Evolutionary conservation across 164 flowering plant species (phyloP).

Genomic region (Dillenia suffruticosa): DNA sequence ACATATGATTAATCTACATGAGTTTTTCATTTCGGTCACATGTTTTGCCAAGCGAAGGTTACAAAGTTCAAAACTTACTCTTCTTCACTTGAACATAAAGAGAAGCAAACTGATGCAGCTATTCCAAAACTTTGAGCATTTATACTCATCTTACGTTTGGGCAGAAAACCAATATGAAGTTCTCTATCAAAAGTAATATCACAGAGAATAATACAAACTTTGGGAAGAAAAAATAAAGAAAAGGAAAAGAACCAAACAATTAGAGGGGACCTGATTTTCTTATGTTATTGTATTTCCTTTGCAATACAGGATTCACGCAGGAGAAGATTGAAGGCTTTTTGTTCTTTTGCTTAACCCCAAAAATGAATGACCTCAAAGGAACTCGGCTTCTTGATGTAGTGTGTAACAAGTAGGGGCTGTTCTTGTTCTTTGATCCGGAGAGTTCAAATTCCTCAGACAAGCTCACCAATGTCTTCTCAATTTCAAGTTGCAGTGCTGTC

Average conservation of each 20-base stretch:
- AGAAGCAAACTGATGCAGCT: too few species aligned
- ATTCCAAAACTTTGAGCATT: too few species aligned
- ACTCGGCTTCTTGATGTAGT: slow-evolving; percentile 30
- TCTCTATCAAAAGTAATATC: too few species aligned
- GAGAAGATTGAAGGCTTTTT: slow-evolving; percentile 52
- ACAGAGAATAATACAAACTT: too few species aligned
- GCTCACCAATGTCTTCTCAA: slow-evolving; percentile 46
- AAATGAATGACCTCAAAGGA: slow-evolving; percentile 69
- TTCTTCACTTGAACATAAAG: too few species aligned
- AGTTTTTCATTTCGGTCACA: too few species aligned
- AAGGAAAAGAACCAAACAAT: slow-evolving; percentile 4
- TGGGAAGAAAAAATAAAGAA: too few species aligned
- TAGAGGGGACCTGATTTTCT: slow-evolving; percentile 11
- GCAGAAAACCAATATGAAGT: too few species aligned
- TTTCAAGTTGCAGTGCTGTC: slow-evolving; percentile 41
- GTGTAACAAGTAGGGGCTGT: slow-evolving; percentile 10
- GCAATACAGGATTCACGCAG: slow-evolving; percentile 48
- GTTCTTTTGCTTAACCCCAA: slow-evolving; percentile 56
- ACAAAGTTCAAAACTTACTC: too few species aligned
- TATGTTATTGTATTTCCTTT: slow-evolving; percentile 34
- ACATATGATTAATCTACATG: too few species aligned
- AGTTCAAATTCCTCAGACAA: slow-evolving; percentile 44
- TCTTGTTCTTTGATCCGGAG: slow-evolving; percentile 29
- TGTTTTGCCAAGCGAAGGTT: too few species aligned
- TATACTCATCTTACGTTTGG: too few species aligned